phyloP scores from a whole-genome alignment of 441 rosid species.

The Brassica balearica region DNA sequence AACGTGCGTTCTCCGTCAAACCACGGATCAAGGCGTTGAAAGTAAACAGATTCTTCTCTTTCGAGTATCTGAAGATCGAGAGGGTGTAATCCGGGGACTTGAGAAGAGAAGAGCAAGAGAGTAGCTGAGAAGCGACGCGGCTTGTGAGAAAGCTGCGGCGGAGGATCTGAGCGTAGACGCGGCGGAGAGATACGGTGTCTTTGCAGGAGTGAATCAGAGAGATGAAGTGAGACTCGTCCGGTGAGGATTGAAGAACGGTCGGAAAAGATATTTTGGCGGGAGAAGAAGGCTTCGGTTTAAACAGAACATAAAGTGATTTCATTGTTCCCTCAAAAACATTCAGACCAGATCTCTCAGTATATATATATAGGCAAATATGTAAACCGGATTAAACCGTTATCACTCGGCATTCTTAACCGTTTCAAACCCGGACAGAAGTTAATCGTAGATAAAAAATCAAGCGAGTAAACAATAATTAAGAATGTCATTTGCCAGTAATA shows the following conservation, averaged over 20 bases:
- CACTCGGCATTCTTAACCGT: background rate
- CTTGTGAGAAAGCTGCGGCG: constrained; percentile 51
- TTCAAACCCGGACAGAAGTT: background rate
- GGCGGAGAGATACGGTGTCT: constrained; percentile 52
- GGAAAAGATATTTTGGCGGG: constrained; percentile 47
- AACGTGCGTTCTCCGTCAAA: constrained; percentile 49
- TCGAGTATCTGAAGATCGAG: constrained; percentile 50
- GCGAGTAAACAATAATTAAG: background rate
- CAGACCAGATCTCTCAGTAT: too few species aligned
- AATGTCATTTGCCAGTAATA: constrained; percentile 18
- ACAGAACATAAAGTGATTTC: constrained; percentile 46
- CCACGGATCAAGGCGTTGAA: constrained; percentile 72
- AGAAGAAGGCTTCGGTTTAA: constrained; percentile 41
- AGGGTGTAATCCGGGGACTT: constrained; percentile 53
- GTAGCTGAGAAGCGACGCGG: constrained; percentile 55
- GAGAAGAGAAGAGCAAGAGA: constrained; percentile 56
- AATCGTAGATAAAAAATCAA: background rate
- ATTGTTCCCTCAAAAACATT: constrained; percentile 31
- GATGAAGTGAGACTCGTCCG: constrained; percentile 49
- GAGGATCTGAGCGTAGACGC: constrained; percentile 64
- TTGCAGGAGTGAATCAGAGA: constrained; percentile 56
- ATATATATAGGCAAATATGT: background rate
- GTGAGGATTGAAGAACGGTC: constrained; percentile 26
- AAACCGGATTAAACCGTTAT: background rate
- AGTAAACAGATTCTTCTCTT: constrained; percentile 51